A percentile compares a stretch with the other conserved stretches of the same genome.
Conservation (phyloP, 495 filamentous ascomycete species). For the Pseudomonodictys pantanalensis region DNA sequence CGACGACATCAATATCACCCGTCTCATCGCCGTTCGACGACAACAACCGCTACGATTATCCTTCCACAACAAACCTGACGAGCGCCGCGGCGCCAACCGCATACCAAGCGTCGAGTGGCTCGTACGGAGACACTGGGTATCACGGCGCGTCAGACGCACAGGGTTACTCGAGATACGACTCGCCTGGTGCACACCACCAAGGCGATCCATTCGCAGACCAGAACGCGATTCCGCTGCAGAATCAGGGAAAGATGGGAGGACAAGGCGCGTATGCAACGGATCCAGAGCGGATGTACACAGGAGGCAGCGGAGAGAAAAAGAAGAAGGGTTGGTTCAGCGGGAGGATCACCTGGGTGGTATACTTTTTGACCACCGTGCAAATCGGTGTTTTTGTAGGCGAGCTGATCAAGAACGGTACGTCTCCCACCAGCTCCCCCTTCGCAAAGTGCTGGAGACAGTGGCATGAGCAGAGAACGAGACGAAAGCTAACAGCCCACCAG, state of each 20-base stretch:
- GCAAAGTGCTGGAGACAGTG: background rate
- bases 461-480: background rate
- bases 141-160: conserved; percentile 43
- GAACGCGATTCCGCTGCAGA: conserved; percentile 61
- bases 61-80: conserved; percentile 47
- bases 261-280: conserved; percentile 33
- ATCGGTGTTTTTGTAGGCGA: conserved; percentile 87
- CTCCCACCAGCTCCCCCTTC: background rate
- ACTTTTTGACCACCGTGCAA: conserved; percentile 72
- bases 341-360: conserved; percentile 78
- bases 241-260: conserved; percentile 36
- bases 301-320: conserved; percentile 50
- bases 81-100: background rate
- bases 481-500: conserved; percentile 46
- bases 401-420: conserved; percentile 74
- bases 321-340: conserved; percentile 53
- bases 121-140: conserved; percentile 45
- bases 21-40: conserved; percentile 48
- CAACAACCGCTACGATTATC: conserved; percentile 57
- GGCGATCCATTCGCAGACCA: conserved; percentile 56
- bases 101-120: too few species aligned
- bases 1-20: conserved; percentile 24
- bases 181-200: conserved; percentile 43
- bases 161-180: conserved; percentile 28
- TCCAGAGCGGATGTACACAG: conserved; percentile 39